phyloP scores from a whole-genome alignment of 2,329 filamentous ascomycete species.

The Penicillium psychrosexuale region DNA sequence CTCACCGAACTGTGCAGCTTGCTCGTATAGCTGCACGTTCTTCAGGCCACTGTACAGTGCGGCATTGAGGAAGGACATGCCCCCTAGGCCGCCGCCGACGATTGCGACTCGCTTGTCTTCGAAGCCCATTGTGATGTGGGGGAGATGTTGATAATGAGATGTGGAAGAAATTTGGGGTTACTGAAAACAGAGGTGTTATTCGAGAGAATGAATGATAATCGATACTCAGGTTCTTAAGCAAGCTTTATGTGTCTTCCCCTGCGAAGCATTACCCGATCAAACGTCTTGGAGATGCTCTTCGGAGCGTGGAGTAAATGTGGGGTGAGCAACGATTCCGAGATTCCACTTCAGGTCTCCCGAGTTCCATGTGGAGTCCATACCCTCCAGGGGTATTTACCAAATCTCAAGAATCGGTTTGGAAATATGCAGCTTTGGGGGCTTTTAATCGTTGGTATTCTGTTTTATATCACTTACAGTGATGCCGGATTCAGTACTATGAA shows the following conservation, averaged over 20 bases:
- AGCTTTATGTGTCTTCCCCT: conserved; percentile 14
- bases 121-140: conserved; percentile 25
- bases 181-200: neutral
- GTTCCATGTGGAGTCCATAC: neutral
- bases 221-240: neutral
- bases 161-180: neutral
- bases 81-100: conserved; percentile 38
- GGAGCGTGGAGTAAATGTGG: conserved; percentile 22
- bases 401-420: neutral
- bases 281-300: conserved; percentile 12
- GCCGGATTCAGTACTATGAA: neutral
- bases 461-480: neutral
- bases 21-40: conserved; percentile 37
- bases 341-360: conserved; percentile 9
- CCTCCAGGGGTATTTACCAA: neutral
- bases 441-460: neutral
- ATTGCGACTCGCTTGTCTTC: conserved; percentile 32
- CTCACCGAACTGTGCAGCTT: conserved; percentile 37
- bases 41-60: conserved; percentile 33
- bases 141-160: neutral
- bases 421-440: neutral
- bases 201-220: neutral
- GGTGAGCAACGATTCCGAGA: conserved; percentile 9
- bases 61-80: conserved; percentile 38
- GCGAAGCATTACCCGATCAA: conserved; percentile 14